Evolutionary conservation across 805 yeast species (phyloP).

Genomic region (Scheffersomyces lignosus): DNA sequence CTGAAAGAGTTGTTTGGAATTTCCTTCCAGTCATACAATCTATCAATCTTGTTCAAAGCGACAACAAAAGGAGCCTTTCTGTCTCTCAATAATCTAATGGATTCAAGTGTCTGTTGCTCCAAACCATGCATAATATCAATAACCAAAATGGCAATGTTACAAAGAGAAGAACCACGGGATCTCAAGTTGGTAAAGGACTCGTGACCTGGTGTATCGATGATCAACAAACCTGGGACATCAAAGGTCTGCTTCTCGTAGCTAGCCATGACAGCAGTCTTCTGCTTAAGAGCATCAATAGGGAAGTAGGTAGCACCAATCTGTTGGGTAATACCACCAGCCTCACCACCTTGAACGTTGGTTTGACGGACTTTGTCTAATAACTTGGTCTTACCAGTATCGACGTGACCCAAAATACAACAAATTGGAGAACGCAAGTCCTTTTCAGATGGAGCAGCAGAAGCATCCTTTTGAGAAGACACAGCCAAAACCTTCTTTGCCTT

Average conservation of each 20-base stretch:
- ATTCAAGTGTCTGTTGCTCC: slow-evolving; percentile 96
- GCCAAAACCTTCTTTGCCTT: slow-evolving; percentile 9
- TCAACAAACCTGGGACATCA: slow-evolving; percentile 95
- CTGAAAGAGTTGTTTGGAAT: slow-evolving; percentile 94
- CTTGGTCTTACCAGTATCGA: slow-evolving; percentile 99
- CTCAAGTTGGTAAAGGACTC: slow-evolving; percentile 97
- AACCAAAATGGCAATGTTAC: slow-evolving; percentile 98
- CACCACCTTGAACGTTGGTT: slow-evolving; percentile 99
- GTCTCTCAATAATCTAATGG: slow-evolving; percentile 87
- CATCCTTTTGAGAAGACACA: slow-evolving; percentile 9
- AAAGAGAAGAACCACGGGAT: slow-evolving; percentile 97
- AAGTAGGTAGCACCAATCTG: slow-evolving; percentile 99
- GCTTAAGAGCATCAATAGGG: slow-evolving; percentile 92
- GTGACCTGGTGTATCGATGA: slow-evolving; percentile 99
- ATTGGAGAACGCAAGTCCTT: slow-evolving; percentile 93
- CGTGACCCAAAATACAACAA: slow-evolving; percentile 99
- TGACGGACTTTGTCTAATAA: slow-evolving; percentile 95
- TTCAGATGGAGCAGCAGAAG: slow-evolving; percentile 24
- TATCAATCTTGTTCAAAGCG: slow-evolving; percentile 95
- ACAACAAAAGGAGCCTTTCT: slow-evolving; percentile 98
- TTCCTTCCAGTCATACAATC: slow-evolving; percentile 92
- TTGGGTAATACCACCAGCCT: slow-evolving; percentile 99
- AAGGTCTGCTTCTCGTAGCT: slow-evolving; percentile 78
- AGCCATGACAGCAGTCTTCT: slow-evolving; percentile 90
- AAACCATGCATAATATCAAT: slow-evolving; percentile 99